Evolutionary conservation across 805 yeast genomes (phyloP).

Genomic region (Metschnikowia noctiluminum): DNA sequence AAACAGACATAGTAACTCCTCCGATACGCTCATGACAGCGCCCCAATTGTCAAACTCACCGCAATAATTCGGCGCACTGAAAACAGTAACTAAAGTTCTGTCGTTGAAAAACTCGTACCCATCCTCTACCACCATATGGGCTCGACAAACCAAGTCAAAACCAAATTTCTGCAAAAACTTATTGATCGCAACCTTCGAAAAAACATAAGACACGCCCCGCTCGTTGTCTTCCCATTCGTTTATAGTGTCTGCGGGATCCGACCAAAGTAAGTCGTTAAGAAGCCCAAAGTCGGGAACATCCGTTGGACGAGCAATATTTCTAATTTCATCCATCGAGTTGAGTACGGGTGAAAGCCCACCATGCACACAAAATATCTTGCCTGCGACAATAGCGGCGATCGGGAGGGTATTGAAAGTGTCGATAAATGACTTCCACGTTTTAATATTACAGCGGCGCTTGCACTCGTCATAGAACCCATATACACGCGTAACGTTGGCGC

Average conservation of each 20-base stretch:
- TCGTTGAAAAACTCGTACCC: constrained; percentile 78
- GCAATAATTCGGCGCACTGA: constrained; percentile 74
- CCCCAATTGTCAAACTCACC: constrained; percentile 95
- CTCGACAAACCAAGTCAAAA: constrained; percentile 78
- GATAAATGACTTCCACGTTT: constrained; percentile 89
- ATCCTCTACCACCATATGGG: constrained; percentile 85
- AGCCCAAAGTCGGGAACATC: constrained; percentile 84
- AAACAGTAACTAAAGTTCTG: constrained; percentile 66
- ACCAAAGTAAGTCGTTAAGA: constrained; percentile 75
- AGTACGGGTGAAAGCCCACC: constrained; percentile 80
- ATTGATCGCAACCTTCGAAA: constrained; percentile 74
- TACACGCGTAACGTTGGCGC: constrained; percentile 94
- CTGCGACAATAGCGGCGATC: constrained; percentile 92
- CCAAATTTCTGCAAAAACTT: constrained; percentile 71
- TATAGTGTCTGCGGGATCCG: constrained; percentile 78
- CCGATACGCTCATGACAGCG: constrained; percentile 96
- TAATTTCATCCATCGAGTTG: constrained; percentile 69
- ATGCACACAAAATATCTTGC: constrained; percentile 89
- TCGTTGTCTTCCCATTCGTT: constrained; percentile 89
- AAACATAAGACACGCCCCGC: constrained; percentile 79
- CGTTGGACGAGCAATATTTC: constrained; percentile 74
- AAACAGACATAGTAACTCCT: constrained; percentile 87
- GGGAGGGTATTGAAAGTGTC: constrained; percentile 96
- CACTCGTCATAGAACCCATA: constrained; percentile 98
- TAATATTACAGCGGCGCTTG: constrained; percentile 86